Conservation (phyloP, 225 moss, liverwort and hornwort genomes). For the Thuidium tamariscinum region DNA sequence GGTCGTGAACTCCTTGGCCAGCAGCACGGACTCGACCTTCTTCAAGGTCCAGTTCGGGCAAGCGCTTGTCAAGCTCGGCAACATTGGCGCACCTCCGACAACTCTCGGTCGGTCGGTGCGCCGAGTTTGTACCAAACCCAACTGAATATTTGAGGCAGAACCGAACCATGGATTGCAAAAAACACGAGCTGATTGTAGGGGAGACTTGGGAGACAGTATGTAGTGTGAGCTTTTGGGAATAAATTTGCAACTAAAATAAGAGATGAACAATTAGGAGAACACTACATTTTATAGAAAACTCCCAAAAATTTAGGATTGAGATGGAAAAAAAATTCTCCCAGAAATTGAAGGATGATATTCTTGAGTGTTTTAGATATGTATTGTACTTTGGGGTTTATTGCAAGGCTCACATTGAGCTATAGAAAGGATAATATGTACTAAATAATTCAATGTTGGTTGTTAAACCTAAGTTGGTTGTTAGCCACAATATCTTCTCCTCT, state of each 20-base stretch:
- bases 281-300: neutral
- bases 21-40: neutral
- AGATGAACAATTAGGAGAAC: neutral
- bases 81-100: neutral
- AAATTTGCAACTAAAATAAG: no score
- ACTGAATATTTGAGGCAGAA: neutral
- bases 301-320: neutral
- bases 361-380: no score
- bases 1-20: neutral
- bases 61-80: neutral
- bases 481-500: neutral
- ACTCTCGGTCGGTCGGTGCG: neutral
- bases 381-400: neutral
- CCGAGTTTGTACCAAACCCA: neutral
- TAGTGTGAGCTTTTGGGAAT: neutral
- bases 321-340: neutral
- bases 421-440: neutral
- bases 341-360: no score
- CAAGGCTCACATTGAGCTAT: neutral
- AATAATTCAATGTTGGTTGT: neutral
- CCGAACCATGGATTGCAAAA: no score
- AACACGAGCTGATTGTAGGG: neutral
- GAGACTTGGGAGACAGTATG: neutral
- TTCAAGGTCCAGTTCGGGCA: neutral
- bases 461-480: rapidly evolving